A percentile compares a stretch with the other conserved stretches of the same genome.
Conservation (phyloP, 2,329 filamentous ascomycete genomes). For the Aaosphaeria pasadenensis region DNA sequence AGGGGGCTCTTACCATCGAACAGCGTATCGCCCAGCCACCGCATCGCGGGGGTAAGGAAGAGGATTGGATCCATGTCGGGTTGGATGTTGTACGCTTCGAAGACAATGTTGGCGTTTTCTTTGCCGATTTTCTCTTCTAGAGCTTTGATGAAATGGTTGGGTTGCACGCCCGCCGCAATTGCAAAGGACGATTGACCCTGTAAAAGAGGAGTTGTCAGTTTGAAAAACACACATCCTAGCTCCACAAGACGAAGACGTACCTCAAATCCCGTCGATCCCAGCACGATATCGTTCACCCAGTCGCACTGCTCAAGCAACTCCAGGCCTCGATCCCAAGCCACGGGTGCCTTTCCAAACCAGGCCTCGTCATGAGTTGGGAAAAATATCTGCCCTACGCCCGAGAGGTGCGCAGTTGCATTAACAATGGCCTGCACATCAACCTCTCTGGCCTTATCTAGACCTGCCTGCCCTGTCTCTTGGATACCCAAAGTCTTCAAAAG, state of each 20-base stretch:
- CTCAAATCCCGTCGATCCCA: conserved; percentile 47
- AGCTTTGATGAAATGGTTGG: conserved; percentile 19
- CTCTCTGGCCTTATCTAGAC: conserved; percentile 6
- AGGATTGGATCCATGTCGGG: conserved; percentile 33
- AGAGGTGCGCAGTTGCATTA: conserved; percentile 5
- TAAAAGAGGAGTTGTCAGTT: background rate
- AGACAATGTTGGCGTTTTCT: conserved; percentile 7
- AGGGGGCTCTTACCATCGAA: conserved; percentile 32
- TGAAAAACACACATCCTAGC: background rate
- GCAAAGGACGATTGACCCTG: conserved; percentile 4
- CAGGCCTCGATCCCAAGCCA: conserved; percentile 16
- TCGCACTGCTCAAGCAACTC: conserved; percentile 15
- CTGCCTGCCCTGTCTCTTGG: conserved; percentile 8
- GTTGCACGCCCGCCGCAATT: conserved; percentile 17
- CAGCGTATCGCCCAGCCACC: conserved; percentile 44
- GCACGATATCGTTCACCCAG: conserved; percentile 45
- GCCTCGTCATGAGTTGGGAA: conserved; percentile 8
- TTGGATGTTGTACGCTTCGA: conserved; percentile 38
- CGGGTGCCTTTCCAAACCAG: conserved; percentile 11
- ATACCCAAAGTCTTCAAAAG: conserved; percentile 20
- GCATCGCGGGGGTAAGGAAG: conserved; percentile 35
- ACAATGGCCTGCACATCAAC: conserved; percentile 11
- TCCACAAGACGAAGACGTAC: conserved; percentile 20
- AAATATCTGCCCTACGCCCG: conserved; percentile 8
- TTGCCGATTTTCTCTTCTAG: conserved; percentile 12